Conservation (phyloP, 768 basidiomycete genomes). For the Gyrodon lividus region DNA sequence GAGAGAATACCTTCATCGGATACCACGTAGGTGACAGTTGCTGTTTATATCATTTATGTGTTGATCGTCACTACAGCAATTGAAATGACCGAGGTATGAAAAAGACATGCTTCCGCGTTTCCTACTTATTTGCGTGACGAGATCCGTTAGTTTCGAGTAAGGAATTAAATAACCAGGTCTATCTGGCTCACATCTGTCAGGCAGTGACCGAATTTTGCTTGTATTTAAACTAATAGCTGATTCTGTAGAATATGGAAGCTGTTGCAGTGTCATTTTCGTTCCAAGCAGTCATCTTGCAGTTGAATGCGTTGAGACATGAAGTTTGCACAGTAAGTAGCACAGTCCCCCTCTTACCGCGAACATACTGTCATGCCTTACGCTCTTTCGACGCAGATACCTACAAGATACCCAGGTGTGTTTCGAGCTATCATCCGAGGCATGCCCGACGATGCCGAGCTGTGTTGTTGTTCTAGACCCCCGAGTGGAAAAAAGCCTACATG, state of each 20-base stretch:
- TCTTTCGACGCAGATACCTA: slow-evolving; percentile 49
- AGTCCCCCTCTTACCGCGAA: neutral
- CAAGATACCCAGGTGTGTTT: slow-evolving; percentile 61
- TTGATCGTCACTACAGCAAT: neutral
- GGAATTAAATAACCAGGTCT: neutral
- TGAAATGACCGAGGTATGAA: neutral
- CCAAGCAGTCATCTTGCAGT: neutral
- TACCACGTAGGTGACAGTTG: too few relatives aligned
- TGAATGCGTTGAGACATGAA: slow-evolving; percentile 42
- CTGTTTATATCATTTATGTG: too few relatives aligned
- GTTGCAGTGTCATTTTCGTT: neutral
- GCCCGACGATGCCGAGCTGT: neutral
- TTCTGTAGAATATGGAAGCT: neutral
- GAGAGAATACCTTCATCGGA: neutral
- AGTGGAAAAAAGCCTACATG: slow-evolving; percentile 46
- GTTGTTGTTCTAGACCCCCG: slow-evolving; percentile 51
- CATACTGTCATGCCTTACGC: neutral
- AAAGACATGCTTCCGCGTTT: neutral
- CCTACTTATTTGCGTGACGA: neutral
- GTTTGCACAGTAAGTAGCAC: slow-evolving; percentile 49
- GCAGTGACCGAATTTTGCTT: neutral
- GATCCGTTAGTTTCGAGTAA: neutral
- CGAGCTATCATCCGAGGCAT: neutral
- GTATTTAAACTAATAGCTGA: neutral
- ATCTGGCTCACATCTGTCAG: neutral